Evolutionary conservation across 768 basidiomycete species (phyloP).

Genomic region (Tulasnella calospora): DNA sequence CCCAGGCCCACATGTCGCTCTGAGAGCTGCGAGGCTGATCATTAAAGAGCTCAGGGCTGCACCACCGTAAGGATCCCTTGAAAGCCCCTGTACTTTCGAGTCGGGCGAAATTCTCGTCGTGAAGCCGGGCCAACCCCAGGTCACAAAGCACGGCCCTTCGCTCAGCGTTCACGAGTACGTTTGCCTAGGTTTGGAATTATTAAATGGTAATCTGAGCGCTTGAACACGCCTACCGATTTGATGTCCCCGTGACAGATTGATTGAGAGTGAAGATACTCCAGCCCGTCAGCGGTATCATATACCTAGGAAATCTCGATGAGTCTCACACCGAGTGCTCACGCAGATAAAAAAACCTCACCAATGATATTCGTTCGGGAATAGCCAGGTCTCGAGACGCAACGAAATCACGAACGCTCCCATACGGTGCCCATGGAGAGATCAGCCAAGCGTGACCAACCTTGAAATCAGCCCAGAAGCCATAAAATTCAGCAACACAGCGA

Average conservation of each 20-base stretch:
- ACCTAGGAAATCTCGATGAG: not conserved
- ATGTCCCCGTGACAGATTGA: not conserved
- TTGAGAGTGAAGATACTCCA: not conserved
- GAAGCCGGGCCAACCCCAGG: not conserved
- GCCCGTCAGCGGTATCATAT: not conserved
- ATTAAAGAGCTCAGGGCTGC: slow-evolving; percentile 10
- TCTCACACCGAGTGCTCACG: not conserved
- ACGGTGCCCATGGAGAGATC: not conserved
- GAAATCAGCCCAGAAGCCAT: not conserved
- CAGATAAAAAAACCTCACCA: not conserved
- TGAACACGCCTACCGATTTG: not conserved
- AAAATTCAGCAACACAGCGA: not conserved
- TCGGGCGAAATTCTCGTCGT: not conserved
- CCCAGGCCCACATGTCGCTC: slow-evolving; percentile 17
- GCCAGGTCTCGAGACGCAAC: not conserved
- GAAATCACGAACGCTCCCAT: not conserved
- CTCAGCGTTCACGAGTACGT: not conserved
- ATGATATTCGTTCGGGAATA: not conserved
- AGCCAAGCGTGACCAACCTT: not conserved
- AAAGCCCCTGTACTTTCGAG: not conserved
- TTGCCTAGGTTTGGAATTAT: not conserved
- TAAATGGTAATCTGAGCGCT: not conserved
- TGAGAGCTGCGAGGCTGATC: not conserved
- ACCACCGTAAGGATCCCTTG: slow-evolving; percentile 12
- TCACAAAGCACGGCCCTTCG: not conserved